Base-by-base conservation (phyloP, 805 yeast genomes). In the Saccharomycopsis sp. region DNA sequence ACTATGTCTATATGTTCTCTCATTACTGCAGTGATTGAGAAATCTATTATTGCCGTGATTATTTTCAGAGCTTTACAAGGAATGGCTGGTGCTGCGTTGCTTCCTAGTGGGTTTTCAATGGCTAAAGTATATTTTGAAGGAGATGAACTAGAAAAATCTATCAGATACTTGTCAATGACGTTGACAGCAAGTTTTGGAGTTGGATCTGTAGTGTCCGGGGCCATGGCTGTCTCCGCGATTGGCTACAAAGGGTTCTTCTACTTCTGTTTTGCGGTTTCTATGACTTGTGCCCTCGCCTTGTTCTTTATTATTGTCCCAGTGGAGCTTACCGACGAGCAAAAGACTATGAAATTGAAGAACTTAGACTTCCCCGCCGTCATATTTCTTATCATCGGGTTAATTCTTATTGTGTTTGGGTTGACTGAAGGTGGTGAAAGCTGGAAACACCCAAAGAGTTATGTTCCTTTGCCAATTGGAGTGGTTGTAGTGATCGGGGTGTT, bases 391-490 rank as follows among this genome's bases (percentile, higher is more conserved):
- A 81, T 79, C 12, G 80, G 78, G 54, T 2, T 78, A 72, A 54
- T 69, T 69, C 60, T 67, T 17, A 17, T 44, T 17, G 49, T 44
- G 19, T 44, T 17, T 49, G 52, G 52, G 9, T 49, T 49, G n/a
- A 49, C 52, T 5, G 52, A 49, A 22, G 52, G 29, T 49, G 52
- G 52, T 49, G 29, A 49, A 49, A 20, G 29, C 24, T 49, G 52
- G 52, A 49, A 49, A 14, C 24, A 22, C n/a, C 52, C 52, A 49
- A 49, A 49, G n/a, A 20, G 29, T 20, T 49, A 49, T 66, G 81
- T 81, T 23, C 84, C 81, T 67, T 79, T 77, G 52, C 78, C 87
- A 3, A 70, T 84, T 44, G 85, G 87, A 1, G 80, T 83, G 67
- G 81, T 86, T 71, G 83, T 66, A 86, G 86, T 58, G 72, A 76